Evolutionary conservation across 139 green algal genomes (phyloP), one percentile per base, ranked within the genome.

Genomic region (Chlorella sp.): DNA sequence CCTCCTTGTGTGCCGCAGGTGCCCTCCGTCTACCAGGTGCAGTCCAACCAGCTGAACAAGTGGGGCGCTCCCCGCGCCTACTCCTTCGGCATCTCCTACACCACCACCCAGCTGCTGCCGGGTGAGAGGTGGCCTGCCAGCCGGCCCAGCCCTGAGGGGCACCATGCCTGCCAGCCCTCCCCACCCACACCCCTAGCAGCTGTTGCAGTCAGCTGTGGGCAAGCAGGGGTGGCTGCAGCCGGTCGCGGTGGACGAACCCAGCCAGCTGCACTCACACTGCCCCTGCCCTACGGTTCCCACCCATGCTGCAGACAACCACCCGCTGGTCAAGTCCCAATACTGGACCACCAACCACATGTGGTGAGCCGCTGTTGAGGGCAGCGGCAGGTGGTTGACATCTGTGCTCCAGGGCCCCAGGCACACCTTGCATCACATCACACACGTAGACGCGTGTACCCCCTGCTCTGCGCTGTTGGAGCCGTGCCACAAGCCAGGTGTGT

Each of bases 281-380:
- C 24, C 13, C 9, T 60, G 13, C 14, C 14, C 2, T 73, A 26
- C 65, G 3, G 65, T 41, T 36, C 34, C 28, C n/a, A n/a, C n/a
- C 8, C 36, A 38, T 7, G 13, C 41, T n/a, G 24, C 84, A 58
- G 84, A 73, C 28, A 68, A 36, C 34, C 84, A 88, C 76, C 84
- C 84, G 34, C 70, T 88, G 30, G 82, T 76, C 16, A 84, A 84
- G 76, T 60, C 76, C 9, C 43, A n/a, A 34, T n/a, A 58, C 36
- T 88, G 84, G 84, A 85, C 62, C 44, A 88, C 81, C 46, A 84
- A 88, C 62, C 84, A 88, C 56, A 54, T 88, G n/a, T 73, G 67
- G 67, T 43, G 34, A 73, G 67, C n/a, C 32, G n/a, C 34, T 73
- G 67, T 32, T 32, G 13, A 60, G 51, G 51, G n/a, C n/a, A 4